These are phyloP conservation scores for Magnusiomyces suaveolens DNA, from an alignment of 1,139 yeast genomes.

Conservation along the genomic window DNA sequence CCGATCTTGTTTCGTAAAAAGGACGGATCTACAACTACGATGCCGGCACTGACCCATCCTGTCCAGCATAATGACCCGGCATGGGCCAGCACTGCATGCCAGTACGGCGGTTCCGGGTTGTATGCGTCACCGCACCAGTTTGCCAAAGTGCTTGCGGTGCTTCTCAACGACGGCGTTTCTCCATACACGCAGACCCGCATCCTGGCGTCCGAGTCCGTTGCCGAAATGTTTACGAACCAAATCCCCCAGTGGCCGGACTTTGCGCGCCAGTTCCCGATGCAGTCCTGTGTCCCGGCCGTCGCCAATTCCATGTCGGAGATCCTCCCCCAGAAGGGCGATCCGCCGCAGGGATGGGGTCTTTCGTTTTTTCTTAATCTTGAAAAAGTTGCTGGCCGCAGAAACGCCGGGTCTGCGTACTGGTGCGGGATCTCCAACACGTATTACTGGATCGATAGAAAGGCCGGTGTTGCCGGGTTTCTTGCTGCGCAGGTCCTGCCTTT, in stretches of 20 bases:
- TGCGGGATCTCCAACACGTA: conserved; percentile 39
- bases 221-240: conserved; percentile 19
- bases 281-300: conserved; percentile 11
- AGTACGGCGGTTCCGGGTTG: conserved; percentile 41
- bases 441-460: conserved; percentile 41
- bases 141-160: conserved; percentile 37
- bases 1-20: conserved; percentile 7
- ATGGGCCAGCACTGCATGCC: neutral
- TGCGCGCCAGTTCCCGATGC: conserved; percentile 14
- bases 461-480: conserved; percentile 39
- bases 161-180: conserved; percentile 37
- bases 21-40: neutral
- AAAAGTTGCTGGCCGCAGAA: conserved; percentile 35
- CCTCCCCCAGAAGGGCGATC: conserved; percentile 15
- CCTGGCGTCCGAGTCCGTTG: conserved; percentile 9
- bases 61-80: neutral
- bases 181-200: conserved; percentile 28
- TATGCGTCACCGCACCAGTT: conserved; percentile 38
- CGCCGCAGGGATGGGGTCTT: conserved; percentile 21
- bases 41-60: conserved; percentile 2
- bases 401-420: conserved; percentile 37
- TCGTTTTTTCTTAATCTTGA: conserved; percentile 12
- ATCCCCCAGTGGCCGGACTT: conserved; percentile 17
- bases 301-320: conserved; percentile 18
- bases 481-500: conserved; percentile 36